Conservation (phyloP, 2,329 filamentous ascomycete species). For the Acrocalymma vagum region DNA sequence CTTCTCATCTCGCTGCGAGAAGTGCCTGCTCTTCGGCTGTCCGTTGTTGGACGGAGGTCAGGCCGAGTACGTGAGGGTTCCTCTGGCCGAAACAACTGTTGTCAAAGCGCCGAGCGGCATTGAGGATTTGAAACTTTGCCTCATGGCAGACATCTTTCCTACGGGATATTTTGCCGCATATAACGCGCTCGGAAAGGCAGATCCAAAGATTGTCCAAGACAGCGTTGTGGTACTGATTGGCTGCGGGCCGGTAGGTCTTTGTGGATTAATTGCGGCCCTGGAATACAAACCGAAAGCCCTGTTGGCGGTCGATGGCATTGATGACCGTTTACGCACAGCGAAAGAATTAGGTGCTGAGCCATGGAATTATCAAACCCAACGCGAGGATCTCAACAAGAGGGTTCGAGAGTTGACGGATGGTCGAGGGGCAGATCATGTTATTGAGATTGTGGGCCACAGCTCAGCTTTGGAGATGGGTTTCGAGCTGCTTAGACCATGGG, state of each 20-base stretch:
- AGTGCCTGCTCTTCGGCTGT: constrained; percentile 74
- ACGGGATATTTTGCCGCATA: constrained; percentile 79
- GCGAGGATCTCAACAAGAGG: no score
- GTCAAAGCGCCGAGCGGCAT: constrained; percentile 75
- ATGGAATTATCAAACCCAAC: constrained; percentile 77
- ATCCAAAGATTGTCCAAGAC: constrained; percentile 65
- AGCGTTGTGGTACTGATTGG: constrained; percentile 79
- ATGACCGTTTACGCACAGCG: constrained; percentile 75
- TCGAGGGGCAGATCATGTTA: no score
- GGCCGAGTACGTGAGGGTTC: constrained; percentile 77
- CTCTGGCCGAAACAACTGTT: constrained; percentile 78
- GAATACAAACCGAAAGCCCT: constrained; percentile 76
- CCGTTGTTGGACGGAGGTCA: constrained; percentile 75
- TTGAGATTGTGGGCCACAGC: no score
- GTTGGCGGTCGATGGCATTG: constrained; percentile 79
- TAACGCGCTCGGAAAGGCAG: constrained; percentile 74
- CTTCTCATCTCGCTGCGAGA: constrained; percentile 78
- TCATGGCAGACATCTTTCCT: constrained; percentile 92
- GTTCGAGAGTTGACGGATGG: no score
- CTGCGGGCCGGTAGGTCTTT: constrained; percentile 79
- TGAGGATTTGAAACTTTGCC: constrained; percentile 74
- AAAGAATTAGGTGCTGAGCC: constrained; percentile 77
- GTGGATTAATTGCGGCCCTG: constrained; percentile 77
- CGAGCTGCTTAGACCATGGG: no score
- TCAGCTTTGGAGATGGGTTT: no score